phyloP scores from a whole-genome alignment of 2,329 filamentous ascomycete species.

The Dothistroma pini region DNA sequence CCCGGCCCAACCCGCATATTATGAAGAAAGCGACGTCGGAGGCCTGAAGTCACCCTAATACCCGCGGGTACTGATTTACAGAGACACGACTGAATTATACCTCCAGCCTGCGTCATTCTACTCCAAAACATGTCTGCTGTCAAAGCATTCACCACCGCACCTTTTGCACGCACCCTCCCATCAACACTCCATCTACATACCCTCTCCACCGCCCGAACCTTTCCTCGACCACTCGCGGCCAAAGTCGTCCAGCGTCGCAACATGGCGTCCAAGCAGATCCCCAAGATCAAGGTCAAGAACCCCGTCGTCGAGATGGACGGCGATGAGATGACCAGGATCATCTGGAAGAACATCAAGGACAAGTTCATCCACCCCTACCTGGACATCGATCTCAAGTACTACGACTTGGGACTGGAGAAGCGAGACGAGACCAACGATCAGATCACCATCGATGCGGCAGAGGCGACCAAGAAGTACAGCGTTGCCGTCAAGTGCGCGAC shows the following conservation, averaged over 20 bases:
- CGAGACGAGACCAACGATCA: conserved; percentile 94
- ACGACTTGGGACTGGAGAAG: conserved; percentile 71
- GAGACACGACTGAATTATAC: neutral
- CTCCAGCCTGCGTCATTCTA: neutral
- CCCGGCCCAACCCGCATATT: no score
- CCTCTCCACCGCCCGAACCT: conserved; percentile 24
- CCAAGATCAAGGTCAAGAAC: conserved; percentile 99
- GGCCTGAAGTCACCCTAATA: neutral
- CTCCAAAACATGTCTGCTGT: neutral
- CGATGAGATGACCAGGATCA: conserved; percentile 94
- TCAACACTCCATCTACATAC: conserved; percentile 18
- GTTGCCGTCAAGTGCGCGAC: conserved; percentile 99
- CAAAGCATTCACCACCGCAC: conserved; percentile 1
- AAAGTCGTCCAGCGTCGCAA: conserved; percentile 36
- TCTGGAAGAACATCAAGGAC: conserved; percentile 99
- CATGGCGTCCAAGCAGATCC: conserved; percentile 41
- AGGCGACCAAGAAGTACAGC: conserved; percentile 98
- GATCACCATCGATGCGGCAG: conserved; percentile 90
- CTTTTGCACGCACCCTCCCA: neutral
- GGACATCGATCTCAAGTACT: conserved; percentile 85
- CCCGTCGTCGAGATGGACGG: conserved; percentile 97
- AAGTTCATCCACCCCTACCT: conserved; percentile 97
- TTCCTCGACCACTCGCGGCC: conserved; percentile 32
- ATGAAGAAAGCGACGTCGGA: no score
- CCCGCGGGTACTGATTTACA: neutral